Evolutionary conservation across 306 rosid genomes (phyloP), one percentile per base, ranked within the genome.

Genomic region (Cicer arietinum): DNA sequence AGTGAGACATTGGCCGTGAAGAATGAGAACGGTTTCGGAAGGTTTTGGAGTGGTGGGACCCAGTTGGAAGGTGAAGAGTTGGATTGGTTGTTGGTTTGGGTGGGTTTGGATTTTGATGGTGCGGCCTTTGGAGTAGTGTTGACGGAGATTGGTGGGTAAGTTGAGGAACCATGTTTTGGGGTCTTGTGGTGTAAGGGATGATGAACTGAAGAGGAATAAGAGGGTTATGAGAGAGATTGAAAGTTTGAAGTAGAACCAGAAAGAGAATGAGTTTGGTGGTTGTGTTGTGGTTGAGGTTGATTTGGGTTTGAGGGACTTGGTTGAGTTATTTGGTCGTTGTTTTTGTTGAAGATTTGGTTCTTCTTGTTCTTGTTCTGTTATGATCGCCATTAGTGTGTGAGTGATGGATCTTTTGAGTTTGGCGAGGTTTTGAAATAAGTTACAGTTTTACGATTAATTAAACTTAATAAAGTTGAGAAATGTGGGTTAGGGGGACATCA

Each of bases 231-330:
- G 68, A 17, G 99, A 88, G 77, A 90, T 83, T 3, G 78, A 66
- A 39, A 94, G 73, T 45, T 92, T 90, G 76, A 89, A 87, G 89
- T 92, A 86, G 86, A 94, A 88, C 95, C 95, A 90, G 86, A 94
- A 92, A 44, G 91, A 77, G 80, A 92, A 90, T 45, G 52, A 39
- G 14, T 65, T 65, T 1, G 71, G 3, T 94, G 91, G 59, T 77
- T 83, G 41, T 54, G 42, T 8, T 51, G 67, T 42, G 37, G 37
- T 30, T 30, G 37, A 30, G 16, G 74, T 16, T 11, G 57, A 18
- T 73, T 71, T 79, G 78, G 85, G 67, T 42, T 65, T 18, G 71
- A 73, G 30, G 84, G 35, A 22, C 53, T 71, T 57, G 82, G 47
- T 10, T 1, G 89, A 50, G 12, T 61, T 82, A 14, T 59, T 61